Conservation (phyloP, 2,329 filamentous ascomycete species). For the Pseudocercospora eumusae region DNA sequence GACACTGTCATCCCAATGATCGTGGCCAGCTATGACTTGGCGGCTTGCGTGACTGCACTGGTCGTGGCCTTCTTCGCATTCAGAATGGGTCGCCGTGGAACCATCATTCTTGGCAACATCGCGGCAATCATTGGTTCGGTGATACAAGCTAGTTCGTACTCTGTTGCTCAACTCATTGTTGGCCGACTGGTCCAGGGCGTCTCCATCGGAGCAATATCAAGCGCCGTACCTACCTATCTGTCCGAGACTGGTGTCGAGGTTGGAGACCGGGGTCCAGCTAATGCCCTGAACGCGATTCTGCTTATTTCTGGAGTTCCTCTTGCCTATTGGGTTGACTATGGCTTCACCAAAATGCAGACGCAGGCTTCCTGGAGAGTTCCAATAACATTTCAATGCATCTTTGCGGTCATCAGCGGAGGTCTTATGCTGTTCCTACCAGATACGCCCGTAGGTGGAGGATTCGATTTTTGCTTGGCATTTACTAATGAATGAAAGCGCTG, state of each 20-base stretch:
- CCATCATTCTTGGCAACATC: slow-evolving; percentile 49
- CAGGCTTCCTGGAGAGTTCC: slow-evolving; percentile 21
- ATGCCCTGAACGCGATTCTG: slow-evolving; percentile 18
- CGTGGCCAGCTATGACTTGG: slow-evolving; percentile 45
- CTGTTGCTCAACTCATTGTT: slow-evolving; percentile 49
- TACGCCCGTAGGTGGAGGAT: slow-evolving; percentile 10
- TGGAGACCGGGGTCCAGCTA: slow-evolving; percentile 22
- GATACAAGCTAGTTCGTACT: slow-evolving; percentile 36
- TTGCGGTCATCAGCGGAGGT: slow-evolving; percentile 26
- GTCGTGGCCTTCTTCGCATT: slow-evolving; percentile 52
- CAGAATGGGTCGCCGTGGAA: slow-evolving; percentile 49
- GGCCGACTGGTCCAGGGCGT: slow-evolving; percentile 51
- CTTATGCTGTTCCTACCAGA: slow-evolving; percentile 26
- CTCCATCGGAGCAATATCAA: slow-evolving; percentile 44
- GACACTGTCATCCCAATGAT: slow-evolving; percentile 33
- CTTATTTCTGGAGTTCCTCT: slow-evolving; percentile 22
- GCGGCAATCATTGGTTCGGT: slow-evolving; percentile 54
- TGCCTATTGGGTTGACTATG: slow-evolving; percentile 26
- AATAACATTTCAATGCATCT: slow-evolving; percentile 24
- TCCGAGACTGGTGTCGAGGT: slow-evolving; percentile 37
- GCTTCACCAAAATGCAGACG: slow-evolving; percentile 16
- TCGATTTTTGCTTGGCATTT: neutral
- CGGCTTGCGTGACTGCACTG: slow-evolving; percentile 39
- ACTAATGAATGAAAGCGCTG: slow-evolving; percentile 10
- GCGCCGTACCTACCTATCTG: slow-evolving; percentile 46